Evolutionary conservation across 1,284 basidiomycete genomes (phyloP), one percentile per base, ranked within the genome.

Genomic region (Sanghuangporus weigelae): DNA sequence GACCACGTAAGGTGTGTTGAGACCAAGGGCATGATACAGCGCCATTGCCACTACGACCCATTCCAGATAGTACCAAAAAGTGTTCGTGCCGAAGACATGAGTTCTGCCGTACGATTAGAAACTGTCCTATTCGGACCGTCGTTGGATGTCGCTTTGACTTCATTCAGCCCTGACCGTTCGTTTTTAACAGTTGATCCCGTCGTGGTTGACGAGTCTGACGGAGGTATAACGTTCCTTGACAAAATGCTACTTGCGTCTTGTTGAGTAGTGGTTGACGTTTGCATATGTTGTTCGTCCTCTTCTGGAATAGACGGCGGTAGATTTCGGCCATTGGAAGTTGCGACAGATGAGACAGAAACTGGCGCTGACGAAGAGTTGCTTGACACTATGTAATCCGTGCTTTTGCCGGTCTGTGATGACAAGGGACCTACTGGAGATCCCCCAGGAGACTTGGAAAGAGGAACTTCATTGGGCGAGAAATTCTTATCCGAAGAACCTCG

Each of bases 41-140:
- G 26, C 19, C 6, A 8, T 26, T 16, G 56, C 21, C 16, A 60
- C 42, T 42, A 61, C 39, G 59, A 23, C 7, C 59, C 59, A 46
- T 61, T 64, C 63, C 63, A 64, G 14, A 64, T 57, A 54, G 59
- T 61, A 8, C 63, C 63, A 16, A 64, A 44, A 23, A 64, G 59
- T 19, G 54, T 64, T n/a, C 63, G 53, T 21, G 63, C 63, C 38
- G 63, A 64, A 21, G 63, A 64, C 16, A 64, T 42, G 40, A 64
- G 54, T 7, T 61, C 63, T 60, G 53, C 57, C 19, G 57, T 48
- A 38, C 63, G 49, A 40, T 64, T 44, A 54, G 63, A 50, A 60
- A 59, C 55, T 35, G 63, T 59, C 35, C 44, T 57, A 19, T 19
- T 19, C 19, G 54, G 35, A 35, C 23, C 54, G 35, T 46, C 50